Conservation (phyloP, 768 basidiomycete genomes). For the Suillus luteus region DNA sequence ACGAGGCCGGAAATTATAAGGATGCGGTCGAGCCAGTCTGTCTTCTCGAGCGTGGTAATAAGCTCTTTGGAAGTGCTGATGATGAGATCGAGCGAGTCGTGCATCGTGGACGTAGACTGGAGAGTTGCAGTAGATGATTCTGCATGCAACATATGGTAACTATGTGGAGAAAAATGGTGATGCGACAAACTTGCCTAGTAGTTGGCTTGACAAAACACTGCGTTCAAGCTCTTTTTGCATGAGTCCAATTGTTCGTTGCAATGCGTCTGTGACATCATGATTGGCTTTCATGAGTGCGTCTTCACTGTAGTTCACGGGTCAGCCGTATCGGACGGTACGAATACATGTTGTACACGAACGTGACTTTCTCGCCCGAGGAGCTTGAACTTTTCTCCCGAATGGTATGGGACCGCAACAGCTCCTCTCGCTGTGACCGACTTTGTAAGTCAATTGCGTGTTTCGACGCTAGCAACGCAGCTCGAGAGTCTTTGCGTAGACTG, state of each 20-base stretch:
- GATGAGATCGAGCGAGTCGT: constrained; percentile 71
- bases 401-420: constrained; percentile 59
- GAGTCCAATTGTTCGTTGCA: constrained; percentile 78
- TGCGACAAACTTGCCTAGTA: constrained; percentile 60
- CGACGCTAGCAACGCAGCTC: constrained; percentile 70
- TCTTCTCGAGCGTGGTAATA: constrained; percentile 83
- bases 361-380: constrained; percentile 55
- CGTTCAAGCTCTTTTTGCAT: constrained; percentile 94
- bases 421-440: constrained; percentile 61
- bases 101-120: constrained; percentile 69
- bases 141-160: constrained; percentile 28
- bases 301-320: constrained; percentile 48
- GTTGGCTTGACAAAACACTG: constrained; percentile 82
- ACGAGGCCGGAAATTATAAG: constrained; percentile 77
- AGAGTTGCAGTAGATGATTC: constrained; percentile 82
- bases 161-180: background rate
- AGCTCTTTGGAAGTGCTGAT: constrained; percentile 82
- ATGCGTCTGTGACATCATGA: constrained; percentile 82
- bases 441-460: constrained; percentile 72
- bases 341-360: constrained; percentile 44
- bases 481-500: constrained; percentile 63
- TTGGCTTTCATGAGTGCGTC: constrained; percentile 90
- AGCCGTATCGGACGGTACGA: background rate
- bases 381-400: constrained; percentile 44
- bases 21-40: constrained; percentile 91